These are phyloP conservation scores for Santalum album DNA, from an alignment of 164 flowering plant species.

Conservation along the genomic window DNA sequence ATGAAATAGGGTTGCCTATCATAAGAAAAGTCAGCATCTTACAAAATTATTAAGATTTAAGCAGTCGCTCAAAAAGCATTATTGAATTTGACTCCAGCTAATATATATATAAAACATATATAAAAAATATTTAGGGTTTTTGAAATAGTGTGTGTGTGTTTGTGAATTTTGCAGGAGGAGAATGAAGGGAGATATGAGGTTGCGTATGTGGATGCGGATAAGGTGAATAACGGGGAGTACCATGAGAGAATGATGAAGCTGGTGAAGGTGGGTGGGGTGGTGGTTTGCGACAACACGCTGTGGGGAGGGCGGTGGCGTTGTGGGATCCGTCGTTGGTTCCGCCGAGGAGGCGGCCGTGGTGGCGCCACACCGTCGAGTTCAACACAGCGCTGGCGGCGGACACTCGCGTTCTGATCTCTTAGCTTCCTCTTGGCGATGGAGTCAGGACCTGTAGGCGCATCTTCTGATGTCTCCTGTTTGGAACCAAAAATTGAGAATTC, in stretches of 20 bases:
- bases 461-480: too few relatives aligned
- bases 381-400: conserved; percentile 22
- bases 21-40: conserved; percentile 21
- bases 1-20: conserved; percentile 20
- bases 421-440: conserved; percentile 32
- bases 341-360: background rate
- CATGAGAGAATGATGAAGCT: conserved; percentile 22
- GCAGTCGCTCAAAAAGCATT: conserved; percentile 13
- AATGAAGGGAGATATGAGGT: conserved; percentile 12
- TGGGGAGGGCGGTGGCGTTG: conserved; percentile 19
- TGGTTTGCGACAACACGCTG: conserved; percentile 24
- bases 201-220: conserved; percentile 27
- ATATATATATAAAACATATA: conserved; percentile 16
- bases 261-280: conserved; percentile 22
- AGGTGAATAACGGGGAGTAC: conserved; percentile 13
- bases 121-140: background rate
- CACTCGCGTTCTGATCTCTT: conserved; percentile 22
- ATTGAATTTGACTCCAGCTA: conserved; percentile 11
- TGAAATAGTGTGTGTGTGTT: too few relatives aligned
- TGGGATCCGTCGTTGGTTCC: conserved; percentile 13
- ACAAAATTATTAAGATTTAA: conserved; percentile 28
- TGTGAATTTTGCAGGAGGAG: conserved; percentile 5
- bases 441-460: conserved; percentile 19
- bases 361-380: conserved; percentile 9
- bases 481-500: background rate